Evolutionary conservation across 179 eudicot genomes (phyloP).

Genomic region (Spinacia oleracea): DNA sequence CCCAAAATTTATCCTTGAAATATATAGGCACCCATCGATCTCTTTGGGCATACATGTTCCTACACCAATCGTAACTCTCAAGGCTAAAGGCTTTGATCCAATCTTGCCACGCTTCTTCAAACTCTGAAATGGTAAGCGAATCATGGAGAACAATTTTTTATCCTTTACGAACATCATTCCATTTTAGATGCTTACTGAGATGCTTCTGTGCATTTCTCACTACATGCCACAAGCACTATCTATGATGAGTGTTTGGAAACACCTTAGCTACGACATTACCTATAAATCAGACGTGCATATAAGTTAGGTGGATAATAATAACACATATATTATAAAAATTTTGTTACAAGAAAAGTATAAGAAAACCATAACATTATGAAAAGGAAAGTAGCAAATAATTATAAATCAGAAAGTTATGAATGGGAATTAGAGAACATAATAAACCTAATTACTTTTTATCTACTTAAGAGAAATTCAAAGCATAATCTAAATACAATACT

Average conservation of each 20-base stretch:
- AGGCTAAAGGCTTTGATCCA: background rate
- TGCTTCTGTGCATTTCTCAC: background rate
- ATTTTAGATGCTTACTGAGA: background rate
- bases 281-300: background rate
- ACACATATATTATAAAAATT: too few relatives aligned
- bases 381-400: too few relatives aligned
- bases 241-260: constrained; percentile 1
- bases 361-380: too few relatives aligned
- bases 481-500: background rate
- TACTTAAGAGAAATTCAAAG: too few relatives aligned
- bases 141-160: background rate
- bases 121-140: background rate
- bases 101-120: background rate
- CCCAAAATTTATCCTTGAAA: constrained; percentile 14
- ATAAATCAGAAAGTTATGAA: too few relatives aligned
- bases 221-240: constrained; percentile 19
- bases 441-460: too few relatives aligned
- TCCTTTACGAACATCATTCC: constrained; percentile 18
- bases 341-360: too few relatives aligned
- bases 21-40: background rate
- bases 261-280: background rate
- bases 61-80: background rate
- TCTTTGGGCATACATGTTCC: background rate
- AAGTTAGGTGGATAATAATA: too few relatives aligned
- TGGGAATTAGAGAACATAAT: too few relatives aligned